phyloP scores from a whole-genome alignment of 345 rosid genomes.

The Punica granatum region DNA sequence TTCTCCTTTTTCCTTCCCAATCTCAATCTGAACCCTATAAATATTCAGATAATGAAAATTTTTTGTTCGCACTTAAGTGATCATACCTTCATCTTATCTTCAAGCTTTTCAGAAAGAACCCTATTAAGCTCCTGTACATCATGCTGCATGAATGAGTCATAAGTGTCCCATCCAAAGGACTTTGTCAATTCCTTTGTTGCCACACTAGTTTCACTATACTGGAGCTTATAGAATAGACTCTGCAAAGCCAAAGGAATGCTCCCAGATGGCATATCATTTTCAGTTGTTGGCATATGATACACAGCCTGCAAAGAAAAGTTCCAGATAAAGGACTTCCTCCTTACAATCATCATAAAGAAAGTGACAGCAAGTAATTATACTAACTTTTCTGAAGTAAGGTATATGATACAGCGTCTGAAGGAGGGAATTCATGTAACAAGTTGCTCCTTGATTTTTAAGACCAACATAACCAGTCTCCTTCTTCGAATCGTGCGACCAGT shows the following conservation, averaged over 20 bases:
- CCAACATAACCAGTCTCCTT: conserved; percentile 64
- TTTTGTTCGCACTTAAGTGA: background rate
- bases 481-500: conserved; percentile 52
- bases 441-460: conserved; percentile 61
- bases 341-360: background rate
- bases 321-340: conserved; percentile 5
- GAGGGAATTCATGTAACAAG: conserved; percentile 61
- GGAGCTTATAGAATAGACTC: conserved; percentile 57
- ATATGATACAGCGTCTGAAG: conserved; percentile 48
- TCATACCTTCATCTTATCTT: conserved; percentile 54
- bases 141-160: conserved; percentile 60
- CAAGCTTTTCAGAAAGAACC: conserved; percentile 52
- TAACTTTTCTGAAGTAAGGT: conserved; percentile 54
- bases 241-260: conserved; percentile 60
- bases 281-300: conserved; percentile 62
- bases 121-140: conserved; percentile 62
- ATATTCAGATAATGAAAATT: background rate
- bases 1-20: background rate
- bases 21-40: background rate
- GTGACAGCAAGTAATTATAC: conserved; percentile 4
- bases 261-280: conserved; percentile 56
- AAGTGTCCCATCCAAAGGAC: conserved; percentile 63
- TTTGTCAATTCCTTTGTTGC: conserved; percentile 54
- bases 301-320: conserved; percentile 34
- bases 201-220: conserved; percentile 50